phyloP scores from a whole-genome alignment of 192 early-diverging fungal genomes.

The Rhizoclosmatium globosum region DNA sequence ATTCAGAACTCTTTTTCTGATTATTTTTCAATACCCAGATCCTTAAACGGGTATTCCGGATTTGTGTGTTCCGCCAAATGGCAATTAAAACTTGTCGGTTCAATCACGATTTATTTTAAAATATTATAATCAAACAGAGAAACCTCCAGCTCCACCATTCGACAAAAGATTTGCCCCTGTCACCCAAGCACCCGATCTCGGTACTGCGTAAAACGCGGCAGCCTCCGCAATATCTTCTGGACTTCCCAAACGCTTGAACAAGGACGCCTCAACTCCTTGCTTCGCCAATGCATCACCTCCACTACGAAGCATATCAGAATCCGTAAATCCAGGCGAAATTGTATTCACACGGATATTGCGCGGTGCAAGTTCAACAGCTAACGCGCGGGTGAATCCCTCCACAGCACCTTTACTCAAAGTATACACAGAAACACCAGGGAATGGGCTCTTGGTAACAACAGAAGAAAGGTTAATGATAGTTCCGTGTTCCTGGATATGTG shows the following conservation, averaged over 20 bases:
- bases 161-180: conserved; percentile 28
- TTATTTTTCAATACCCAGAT: too few relatives aligned
- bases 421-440: conserved; percentile 44
- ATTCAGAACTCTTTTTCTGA: too few relatives aligned
- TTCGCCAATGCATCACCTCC: conserved; percentile 21
- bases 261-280: conserved; percentile 4
- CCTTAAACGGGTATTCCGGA: too few relatives aligned
- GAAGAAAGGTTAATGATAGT: too few relatives aligned
- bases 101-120: too few relatives aligned
- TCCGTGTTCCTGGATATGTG: too few relatives aligned
- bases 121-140: too few relatives aligned
- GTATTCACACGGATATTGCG: conserved; percentile 50
- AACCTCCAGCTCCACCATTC: too few relatives aligned
- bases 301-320: conserved; percentile 22
- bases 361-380: conserved; percentile 48
- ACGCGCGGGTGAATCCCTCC: conserved; percentile 42
- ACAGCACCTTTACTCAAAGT: conserved; percentile 46
- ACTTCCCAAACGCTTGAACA: conserved; percentile 43
- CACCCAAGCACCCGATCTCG: conserved; percentile 28
- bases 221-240: conserved; percentile 47
- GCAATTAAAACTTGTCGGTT: too few relatives aligned
- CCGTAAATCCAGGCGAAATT: conserved; percentile 44
- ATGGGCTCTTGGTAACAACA: too few relatives aligned
- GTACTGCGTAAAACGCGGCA: conserved; percentile 34
- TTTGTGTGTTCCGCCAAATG: too few relatives aligned